phyloP scores from a whole-genome alignment of 768 basidiomycete genomes.

The Suillus placidus region DNA sequence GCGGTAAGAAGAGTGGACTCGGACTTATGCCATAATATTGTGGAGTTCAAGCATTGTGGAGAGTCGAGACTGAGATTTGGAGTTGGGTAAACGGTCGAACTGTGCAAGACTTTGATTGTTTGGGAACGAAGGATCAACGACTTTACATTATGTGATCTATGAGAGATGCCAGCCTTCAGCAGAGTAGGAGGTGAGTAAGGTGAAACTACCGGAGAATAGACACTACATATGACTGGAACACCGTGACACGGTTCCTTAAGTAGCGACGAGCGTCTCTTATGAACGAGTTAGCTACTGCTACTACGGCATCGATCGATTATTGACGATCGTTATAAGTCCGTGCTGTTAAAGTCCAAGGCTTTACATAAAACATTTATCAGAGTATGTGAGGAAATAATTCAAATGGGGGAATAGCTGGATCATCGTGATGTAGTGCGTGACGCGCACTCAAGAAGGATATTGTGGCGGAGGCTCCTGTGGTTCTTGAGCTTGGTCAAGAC shows the following conservation, averaged over 20 bases:
- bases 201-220: not conserved
- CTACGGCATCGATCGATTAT: not conserved
- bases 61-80: not conserved
- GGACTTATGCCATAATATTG: too few species aligned
- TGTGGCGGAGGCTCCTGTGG: slow-evolving; percentile 12
- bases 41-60: not conserved
- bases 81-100: not conserved
- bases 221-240: not conserved
- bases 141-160: not conserved
- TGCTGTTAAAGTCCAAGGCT: not conserved
- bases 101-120: not conserved
- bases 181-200: not conserved
- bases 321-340: not conserved
- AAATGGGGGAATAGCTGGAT: not conserved
- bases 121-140: not conserved
- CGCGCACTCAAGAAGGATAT: slow-evolving; percentile 10
- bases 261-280: not conserved
- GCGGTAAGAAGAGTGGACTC: too few species aligned
- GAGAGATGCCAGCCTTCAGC: not conserved
- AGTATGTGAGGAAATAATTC: not conserved
- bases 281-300: not conserved
- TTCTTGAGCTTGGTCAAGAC: slow-evolving; percentile 9
- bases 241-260: not conserved
- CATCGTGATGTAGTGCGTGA: not conserved
- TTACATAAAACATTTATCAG: not conserved